Base-by-base conservation (phyloP, 768 basidiomycete species). In the Boletus vermiculosoides region DNA sequence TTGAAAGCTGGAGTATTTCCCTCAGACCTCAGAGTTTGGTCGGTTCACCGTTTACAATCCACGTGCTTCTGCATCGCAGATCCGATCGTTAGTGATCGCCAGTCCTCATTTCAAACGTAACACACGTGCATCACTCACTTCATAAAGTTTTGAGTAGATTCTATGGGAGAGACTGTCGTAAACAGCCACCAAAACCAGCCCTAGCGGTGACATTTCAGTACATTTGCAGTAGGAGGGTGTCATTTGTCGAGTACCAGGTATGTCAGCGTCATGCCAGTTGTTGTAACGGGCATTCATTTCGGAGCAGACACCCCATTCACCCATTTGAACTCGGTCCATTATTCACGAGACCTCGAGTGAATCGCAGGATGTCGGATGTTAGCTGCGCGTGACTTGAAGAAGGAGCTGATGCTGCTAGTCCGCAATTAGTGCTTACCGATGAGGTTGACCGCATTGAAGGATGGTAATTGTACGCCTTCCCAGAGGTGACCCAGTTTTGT, bases 31-130 rank as follows among this genome's bases (percentile, higher is more conserved):
- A 48, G 22, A 28, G 15, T 13, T 25, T 31, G 22, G 15, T 48
- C 5, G 2, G 30, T 44, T 16, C n/a, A 28, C 18, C 22, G 16
- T 44, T 30, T 44, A 15, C 18, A 25, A 16, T 39, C 11, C 34
- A 42, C 16, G 28, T 33, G 41, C 33, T 31, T 18, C 33, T 34
- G 11, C 23, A 30, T 30, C 25, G 9, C 31, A 20, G 46, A 60
- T 54, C 45, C 50, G 15, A 63, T 55, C 49, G 15, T 33, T 25
- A 48, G n/a, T 42, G 50, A 50, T 37, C 8, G 33, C 37, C 22
- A 16, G n/a, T 11, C 16, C 15, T 13, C 31, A 13, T 25, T 25
- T 15, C 25, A 30, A 30, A 30, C n/a, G 11, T 6, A 30, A 52
- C 28, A 18, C 41, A 45, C n/a, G 22, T 3, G n/a, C 7, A 25